Evolutionary conservation across 768 basidiomycete genomes (phyloP).

Genomic region (Coprinopsis cinerea): DNA sequence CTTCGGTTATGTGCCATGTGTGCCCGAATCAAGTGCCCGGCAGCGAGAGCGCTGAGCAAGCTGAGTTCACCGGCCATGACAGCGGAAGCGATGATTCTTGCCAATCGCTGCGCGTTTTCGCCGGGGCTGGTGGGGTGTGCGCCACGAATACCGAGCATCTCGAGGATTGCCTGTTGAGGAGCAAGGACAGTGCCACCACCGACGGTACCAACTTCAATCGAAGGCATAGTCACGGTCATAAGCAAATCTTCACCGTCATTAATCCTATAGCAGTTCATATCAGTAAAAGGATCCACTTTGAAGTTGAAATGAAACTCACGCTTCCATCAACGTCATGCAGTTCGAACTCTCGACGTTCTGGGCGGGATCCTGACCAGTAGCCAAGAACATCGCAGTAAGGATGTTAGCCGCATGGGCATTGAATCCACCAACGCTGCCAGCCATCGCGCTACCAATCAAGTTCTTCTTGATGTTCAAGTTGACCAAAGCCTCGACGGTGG

Average conservation of each 20-base stretch:
- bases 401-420: constrained; percentile 99
- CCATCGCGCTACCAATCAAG: constrained; percentile 95
- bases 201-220: constrained; percentile 96
- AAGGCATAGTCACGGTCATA: constrained; percentile 96
- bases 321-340: constrained; percentile 98
- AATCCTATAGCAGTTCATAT: constrained; percentile 39
- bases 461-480: constrained; percentile 97
- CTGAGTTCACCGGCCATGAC: constrained; percentile 98
- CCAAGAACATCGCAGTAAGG: constrained; percentile 89
- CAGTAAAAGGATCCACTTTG: neutral
- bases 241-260: constrained; percentile 89
- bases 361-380: constrained; percentile 97
- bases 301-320: constrained; percentile 51
- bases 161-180: constrained; percentile 86
- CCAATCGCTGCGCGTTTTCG: constrained; percentile 82
- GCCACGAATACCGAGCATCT: constrained; percentile 90
- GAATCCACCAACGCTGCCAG: constrained; percentile 95
- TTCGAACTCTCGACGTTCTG: constrained; percentile 99
- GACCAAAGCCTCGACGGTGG: constrained; percentile 83
- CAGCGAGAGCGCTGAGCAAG: constrained; percentile 86
- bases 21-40: constrained; percentile 90
- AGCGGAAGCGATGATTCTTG: constrained; percentile 81
- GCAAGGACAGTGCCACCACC: constrained; percentile 92
- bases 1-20: constrained; percentile 92
- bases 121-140: constrained; percentile 86